Evolutionary conservation across 768 basidiomycete species (phyloP), one percentile per base, ranked within the genome.

Genomic region (Trametes cingulata): DNA sequence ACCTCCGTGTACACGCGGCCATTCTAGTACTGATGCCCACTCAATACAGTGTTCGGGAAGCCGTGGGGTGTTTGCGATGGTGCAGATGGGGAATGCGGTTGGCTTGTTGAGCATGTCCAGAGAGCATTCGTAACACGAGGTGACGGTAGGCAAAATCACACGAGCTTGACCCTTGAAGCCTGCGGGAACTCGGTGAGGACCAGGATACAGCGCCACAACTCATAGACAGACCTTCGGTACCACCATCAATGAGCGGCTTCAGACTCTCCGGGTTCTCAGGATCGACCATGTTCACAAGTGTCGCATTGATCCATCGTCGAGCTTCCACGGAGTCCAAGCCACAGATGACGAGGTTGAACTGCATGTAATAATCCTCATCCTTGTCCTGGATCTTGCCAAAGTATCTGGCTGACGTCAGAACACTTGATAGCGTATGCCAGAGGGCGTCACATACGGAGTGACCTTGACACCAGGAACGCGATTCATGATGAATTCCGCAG

Each of bases 371-470:
- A 39, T 89, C 87, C 56, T 94, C 91, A 62, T 82, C 92, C 72
- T 98, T 98, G 76, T 98, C 97, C 75, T 99, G 97, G 61, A 99
- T 99, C 78, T 96, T 98, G 58, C 94, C 94, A 76, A 87, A 91
- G 72, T 95, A 95, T 33, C 95, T 98, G 51, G 17, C 0, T 20
- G 6, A 15, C 0, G 19, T 59, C 17, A 59, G 45, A 13, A 55
- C 41, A 13, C 61, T 59, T 22, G n/a, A 56, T 51, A 20, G 6
- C n/a, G 52, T 19, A 4, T 33, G 22, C 14, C 22, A n/a, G 41
- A 59, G 41, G 46, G 4, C 8, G 25, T 19, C 2, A 80, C 91
- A 76, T 69, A 98, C 93, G 97, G 93, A 17, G 95, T 96, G 52
- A 99, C 97, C 65, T 85, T 91, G n/a, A 95, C 91, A 22, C 96